phyloP scores from a whole-genome alignment of 2,329 filamentous ascomycete species.

The Fusarium austroafricanum region DNA sequence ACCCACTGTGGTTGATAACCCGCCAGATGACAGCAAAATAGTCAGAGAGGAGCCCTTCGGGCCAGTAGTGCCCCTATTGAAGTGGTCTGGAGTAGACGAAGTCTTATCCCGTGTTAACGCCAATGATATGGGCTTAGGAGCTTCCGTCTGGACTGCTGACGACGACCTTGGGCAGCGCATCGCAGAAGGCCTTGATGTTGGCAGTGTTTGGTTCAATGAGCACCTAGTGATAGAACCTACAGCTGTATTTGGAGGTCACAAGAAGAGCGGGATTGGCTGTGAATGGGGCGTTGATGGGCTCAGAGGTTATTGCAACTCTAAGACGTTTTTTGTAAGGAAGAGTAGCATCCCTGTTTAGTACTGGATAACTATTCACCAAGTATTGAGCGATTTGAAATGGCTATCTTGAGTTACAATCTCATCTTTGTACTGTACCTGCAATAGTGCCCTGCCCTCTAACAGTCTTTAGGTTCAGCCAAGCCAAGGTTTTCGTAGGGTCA shows the following conservation, averaged over 20 bases:
- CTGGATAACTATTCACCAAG: no score
- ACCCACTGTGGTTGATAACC: conserved; percentile 15
- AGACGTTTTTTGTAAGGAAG: not conserved
- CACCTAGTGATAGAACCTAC: conserved; percentile 12
- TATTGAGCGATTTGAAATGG: no score
- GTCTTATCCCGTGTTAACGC: conserved; percentile 18
- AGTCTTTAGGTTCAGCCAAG: not conserved
- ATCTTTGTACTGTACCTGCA: no score
- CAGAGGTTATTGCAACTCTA: conserved; percentile 19
- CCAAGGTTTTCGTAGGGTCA: not conserved
- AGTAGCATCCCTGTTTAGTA: no score
- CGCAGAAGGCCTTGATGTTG: conserved; percentile 8
- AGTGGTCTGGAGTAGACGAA: conserved; percentile 11
- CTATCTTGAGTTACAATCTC: no score
- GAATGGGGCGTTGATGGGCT: conserved; percentile 21
- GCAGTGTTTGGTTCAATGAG: conserved; percentile 21
- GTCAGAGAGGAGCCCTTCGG: conserved; percentile 24
- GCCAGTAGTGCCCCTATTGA: conserved; percentile 14
- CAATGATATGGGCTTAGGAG: conserved; percentile 19
- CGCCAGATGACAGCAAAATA: conserved; percentile 12
- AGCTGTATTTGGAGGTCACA: conserved; percentile 22
- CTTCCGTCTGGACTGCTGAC: conserved; percentile 18
- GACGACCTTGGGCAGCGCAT: not conserved
- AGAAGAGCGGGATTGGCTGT: conserved; percentile 15
- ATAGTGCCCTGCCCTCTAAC: no score